phyloP scores from a whole-genome alignment of 371 early-diverging fungal genomes.

The Neoconidiobolus thromboides region DNA sequence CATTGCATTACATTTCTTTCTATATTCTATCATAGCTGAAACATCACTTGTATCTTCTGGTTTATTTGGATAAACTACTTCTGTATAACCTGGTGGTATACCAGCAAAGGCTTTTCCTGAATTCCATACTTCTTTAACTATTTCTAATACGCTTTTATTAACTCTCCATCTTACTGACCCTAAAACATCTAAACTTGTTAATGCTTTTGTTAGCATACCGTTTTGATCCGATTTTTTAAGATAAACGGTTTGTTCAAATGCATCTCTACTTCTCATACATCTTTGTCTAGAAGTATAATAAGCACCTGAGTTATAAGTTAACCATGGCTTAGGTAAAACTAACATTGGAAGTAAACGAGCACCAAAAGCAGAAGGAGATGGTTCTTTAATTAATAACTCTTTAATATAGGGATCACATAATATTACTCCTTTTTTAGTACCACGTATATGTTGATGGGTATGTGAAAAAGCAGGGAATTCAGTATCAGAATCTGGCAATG shows the following conservation, averaged over 20 bases:
- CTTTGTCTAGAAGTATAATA: constrained; percentile 37
- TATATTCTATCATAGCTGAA: constrained; percentile 5
- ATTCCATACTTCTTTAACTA: constrained; percentile 78
- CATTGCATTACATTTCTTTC: constrained; percentile 3
- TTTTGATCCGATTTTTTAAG: constrained; percentile 62
- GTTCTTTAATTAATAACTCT: constrained; percentile 42
- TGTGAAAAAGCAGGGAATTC: constrained; percentile 70
- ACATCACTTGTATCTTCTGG: constrained; percentile 51
- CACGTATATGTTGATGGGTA: constrained; percentile 33
- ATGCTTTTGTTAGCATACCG: constrained; percentile 40
- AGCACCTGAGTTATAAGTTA: constrained; percentile 74
- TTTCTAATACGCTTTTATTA: constrained; percentile 60
- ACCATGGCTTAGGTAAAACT: constrained; percentile 85
- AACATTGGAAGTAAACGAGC: constrained; percentile 87
- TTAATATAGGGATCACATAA: constrained; percentile 41
- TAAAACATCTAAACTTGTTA: constrained; percentile 71
- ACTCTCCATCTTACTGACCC: constrained; percentile 81
- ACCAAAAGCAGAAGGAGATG: constrained; percentile 37
- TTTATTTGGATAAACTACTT: constrained; percentile 27
- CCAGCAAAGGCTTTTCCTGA: constrained; percentile 50
- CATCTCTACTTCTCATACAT: constrained; percentile 52
- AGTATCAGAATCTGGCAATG: constrained; percentile 16
- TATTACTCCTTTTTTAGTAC: constrained; percentile 58
- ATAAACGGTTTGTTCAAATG: constrained; percentile 55
- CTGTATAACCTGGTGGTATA: constrained; percentile 41